Evolutionary conservation across 345 rosid genomes (phyloP).

Genomic region (Rhodamnia argentea): DNA sequence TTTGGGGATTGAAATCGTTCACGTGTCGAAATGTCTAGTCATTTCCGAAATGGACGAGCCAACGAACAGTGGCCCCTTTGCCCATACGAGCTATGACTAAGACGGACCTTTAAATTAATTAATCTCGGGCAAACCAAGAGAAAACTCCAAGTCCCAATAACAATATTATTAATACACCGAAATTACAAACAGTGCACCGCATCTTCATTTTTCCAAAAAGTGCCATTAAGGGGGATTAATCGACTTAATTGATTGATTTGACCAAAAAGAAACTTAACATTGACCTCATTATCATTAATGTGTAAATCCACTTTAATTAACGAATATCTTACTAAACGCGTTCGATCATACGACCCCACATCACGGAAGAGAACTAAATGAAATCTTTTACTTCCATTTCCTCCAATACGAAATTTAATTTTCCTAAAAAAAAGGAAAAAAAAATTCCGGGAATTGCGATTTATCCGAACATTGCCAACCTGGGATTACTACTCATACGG

Average conservation of each 20-base stretch:
- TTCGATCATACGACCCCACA: neutral
- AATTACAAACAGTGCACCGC: neutral
- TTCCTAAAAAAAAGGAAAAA: neutral
- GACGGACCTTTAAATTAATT: neutral
- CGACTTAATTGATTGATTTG: neutral
- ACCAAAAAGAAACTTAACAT: neutral
- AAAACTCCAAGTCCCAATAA: neutral
- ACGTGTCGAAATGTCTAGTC: neutral
- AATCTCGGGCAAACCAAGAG: neutral
- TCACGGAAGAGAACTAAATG: neutral
- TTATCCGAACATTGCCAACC: neutral
- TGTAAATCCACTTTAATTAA: neutral
- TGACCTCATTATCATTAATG: neutral
- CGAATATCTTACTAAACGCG: neutral
- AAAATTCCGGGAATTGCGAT: neutral
- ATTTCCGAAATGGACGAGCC: neutral
- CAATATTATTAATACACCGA: neutral
- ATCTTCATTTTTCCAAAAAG: neutral
- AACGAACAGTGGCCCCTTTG: neutral
- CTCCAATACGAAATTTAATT: neutral
- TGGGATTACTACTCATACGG: neutral
- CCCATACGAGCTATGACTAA: neutral
- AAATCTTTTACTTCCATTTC: neutral
- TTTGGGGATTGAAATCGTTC: neutral
- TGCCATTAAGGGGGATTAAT: neutral